Evolutionary conservation across 441 rosid genomes (phyloP).

Genomic region (Gossypium davidsonii): DNA sequence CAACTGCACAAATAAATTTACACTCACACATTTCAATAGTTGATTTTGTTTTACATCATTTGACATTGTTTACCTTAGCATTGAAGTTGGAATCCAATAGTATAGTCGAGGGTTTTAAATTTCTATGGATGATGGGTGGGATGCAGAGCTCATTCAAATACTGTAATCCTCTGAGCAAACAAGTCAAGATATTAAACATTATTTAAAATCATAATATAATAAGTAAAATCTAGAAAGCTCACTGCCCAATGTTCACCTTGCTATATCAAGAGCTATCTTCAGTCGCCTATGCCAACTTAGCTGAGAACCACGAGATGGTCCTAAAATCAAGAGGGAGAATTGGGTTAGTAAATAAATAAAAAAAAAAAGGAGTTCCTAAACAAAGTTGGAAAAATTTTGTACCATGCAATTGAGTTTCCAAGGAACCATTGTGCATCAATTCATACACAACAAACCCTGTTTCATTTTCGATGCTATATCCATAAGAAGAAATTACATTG

Average conservation of each 20-base stretch:
- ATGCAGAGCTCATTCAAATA: constrained; percentile 78
- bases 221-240: constrained; percentile 1
- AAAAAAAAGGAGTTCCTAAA: neutral
- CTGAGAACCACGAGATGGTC: constrained; percentile 61
- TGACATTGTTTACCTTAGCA: constrained; percentile 57
- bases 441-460: constrained; percentile 65
- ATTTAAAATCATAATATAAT: neutral
- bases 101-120: constrained; percentile 84
- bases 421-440: constrained; percentile 76
- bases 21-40: neutral
- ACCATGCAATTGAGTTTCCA: constrained; percentile 86
- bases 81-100: constrained; percentile 72
- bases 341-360: too few relatives aligned
- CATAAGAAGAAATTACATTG: constrained; percentile 56
- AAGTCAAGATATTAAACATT: constrained; percentile 21
- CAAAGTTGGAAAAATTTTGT: constrained; percentile 2
- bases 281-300: constrained; percentile 75
- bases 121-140: constrained; percentile 85
- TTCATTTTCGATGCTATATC: constrained; percentile 52
- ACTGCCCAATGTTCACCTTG: constrained; percentile 43
- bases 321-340: constrained; percentile 22
- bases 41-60: neutral
- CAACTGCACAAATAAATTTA: neutral
- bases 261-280: constrained; percentile 79
- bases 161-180: constrained; percentile 57